These are phyloP conservation scores for Lentinula raphanica DNA, from an alignment of 768 basidiomycete genomes.

Conservation along the genomic window DNA sequence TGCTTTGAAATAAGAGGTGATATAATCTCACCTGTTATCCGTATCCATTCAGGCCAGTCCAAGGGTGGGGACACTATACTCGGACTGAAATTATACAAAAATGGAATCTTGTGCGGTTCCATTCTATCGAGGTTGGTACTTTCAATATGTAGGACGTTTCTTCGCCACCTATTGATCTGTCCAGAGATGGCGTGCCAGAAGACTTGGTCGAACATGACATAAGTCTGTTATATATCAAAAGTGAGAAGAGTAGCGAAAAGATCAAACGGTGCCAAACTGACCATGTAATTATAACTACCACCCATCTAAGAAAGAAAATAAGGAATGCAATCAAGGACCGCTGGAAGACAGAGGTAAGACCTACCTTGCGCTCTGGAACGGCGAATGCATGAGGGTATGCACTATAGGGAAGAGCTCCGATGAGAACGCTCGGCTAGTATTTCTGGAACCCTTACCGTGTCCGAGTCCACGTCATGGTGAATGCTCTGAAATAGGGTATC, in stretches of 20 bases:
- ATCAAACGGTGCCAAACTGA: slow-evolving; percentile 26
- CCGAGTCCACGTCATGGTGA: slow-evolving; percentile 97
- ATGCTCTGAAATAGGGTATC: slow-evolving; percentile 93
- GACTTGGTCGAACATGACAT: slow-evolving; percentile 96
- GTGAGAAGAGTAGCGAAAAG: background rate
- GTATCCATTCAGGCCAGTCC: slow-evolving; percentile 99
- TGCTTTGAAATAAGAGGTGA: background rate
- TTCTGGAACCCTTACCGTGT: slow-evolving; percentile 61
- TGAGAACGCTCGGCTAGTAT: background rate
- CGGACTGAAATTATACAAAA: slow-evolving; percentile 96
- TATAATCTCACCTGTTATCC: slow-evolving; percentile 62
- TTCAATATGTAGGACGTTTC: slow-evolving; percentile 66
- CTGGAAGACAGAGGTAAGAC: slow-evolving; percentile 5
- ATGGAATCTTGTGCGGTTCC: slow-evolving; percentile 96
- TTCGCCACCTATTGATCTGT: slow-evolving; percentile 93
- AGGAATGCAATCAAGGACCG: slow-evolving; percentile 1
- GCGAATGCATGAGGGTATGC: slow-evolving; percentile 98
- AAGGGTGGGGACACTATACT: slow-evolving; percentile 85
- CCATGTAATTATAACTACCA: slow-evolving; percentile 98
- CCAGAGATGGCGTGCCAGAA: slow-evolving; percentile 95
- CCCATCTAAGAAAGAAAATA: slow-evolving; percentile 63
- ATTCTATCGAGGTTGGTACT: slow-evolving; percentile 90
- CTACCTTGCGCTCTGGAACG: slow-evolving; percentile 89
- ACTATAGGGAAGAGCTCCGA: too few species aligned
- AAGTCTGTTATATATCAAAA: slow-evolving; percentile 51